phyloP scores from a whole-genome alignment of 768 basidiomycete genomes.

The Tricholoma sp. region DNA sequence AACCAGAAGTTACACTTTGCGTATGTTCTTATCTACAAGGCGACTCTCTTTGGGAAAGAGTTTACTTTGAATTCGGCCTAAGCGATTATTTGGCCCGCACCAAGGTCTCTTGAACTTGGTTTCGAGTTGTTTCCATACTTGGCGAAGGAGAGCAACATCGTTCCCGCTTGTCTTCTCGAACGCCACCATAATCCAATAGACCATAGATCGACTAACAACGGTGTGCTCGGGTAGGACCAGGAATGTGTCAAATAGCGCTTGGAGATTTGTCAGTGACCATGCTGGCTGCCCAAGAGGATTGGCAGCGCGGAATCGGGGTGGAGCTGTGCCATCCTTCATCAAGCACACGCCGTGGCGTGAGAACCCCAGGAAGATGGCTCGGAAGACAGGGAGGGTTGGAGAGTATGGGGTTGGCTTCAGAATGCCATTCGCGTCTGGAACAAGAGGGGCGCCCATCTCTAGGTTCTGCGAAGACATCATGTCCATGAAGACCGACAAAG shows the following conservation, averaged over 20 bases:
- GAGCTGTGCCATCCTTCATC: slow-evolving; percentile 1
- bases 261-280: slow-evolving; percentile 59
- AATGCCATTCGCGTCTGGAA: slow-evolving; percentile 21
- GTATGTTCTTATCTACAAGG: neutral
- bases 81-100: slow-evolving; percentile 41
- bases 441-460: slow-evolving; percentile 28
- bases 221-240: slow-evolving; percentile 45
- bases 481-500: slow-evolving; percentile 58
- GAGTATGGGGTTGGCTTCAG: slow-evolving; percentile 26
- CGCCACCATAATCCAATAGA: slow-evolving; percentile 68
- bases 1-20: neutral
- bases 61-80: slow-evolving; percentile 31
- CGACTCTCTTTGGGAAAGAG: slow-evolving; percentile 27
- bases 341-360: slow-evolving; percentile 45
- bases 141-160: slow-evolving; percentile 44
- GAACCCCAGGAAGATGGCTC: slow-evolving; percentile 75
- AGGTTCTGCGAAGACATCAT: slow-evolving; percentile 49
- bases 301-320: slow-evolving; percentile 1
- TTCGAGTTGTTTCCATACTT: slow-evolving; percentile 55
- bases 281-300: slow-evolving; percentile 13
- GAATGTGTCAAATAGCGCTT: slow-evolving; percentile 56
- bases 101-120: slow-evolving; percentile 43
- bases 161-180: slow-evolving; percentile 55
- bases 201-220: slow-evolving; percentile 37
- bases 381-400: slow-evolving; percentile 53